These are phyloP conservation scores for Luzula sylvatica DNA, from an alignment of 176 grass and related monocot species.

Conservation along the genomic window DNA sequence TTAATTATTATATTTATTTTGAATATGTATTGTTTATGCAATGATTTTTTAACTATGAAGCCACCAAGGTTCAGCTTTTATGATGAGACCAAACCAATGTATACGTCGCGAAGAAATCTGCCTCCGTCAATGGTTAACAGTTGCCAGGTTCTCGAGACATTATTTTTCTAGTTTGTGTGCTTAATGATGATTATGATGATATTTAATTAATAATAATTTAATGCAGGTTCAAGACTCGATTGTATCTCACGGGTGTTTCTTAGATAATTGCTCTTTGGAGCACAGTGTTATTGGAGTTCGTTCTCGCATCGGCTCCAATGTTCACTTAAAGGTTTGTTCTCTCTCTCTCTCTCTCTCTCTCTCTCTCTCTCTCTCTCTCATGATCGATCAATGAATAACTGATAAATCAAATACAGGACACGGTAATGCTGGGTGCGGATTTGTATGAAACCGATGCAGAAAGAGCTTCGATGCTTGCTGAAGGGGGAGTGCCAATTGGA, in stretches of 20 bases:
- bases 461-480: conserved; percentile 37
- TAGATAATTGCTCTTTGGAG: conserved; percentile 56
- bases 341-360: too few relatives aligned
- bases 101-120: conserved; percentile 73
- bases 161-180: too few relatives aligned
- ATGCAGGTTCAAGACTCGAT: conserved; percentile 68
- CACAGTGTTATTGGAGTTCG: conserved; percentile 74
- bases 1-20: not conserved
- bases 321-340: conserved; percentile 56
- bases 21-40: conserved; percentile 1
- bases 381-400: too few relatives aligned
- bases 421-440: conserved; percentile 89
- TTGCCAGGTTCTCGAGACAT: too few relatives aligned
- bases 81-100: conserved; percentile 71
- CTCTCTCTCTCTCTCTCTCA: too few relatives aligned
- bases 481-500: conserved; percentile 73
- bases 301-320: conserved; percentile 57
- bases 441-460: conserved; percentile 70
- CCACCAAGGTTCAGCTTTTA: conserved; percentile 89
- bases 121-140: conserved; percentile 67
- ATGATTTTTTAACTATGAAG: conserved; percentile 38
- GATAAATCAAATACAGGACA: conserved; percentile 49
- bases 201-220: too few relatives aligned
- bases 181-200: too few relatives aligned
- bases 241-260: conserved; percentile 85